Conservation (phyloP, 2,329 filamentous ascomycete species). For the Curvularia hawaiiensis region DNA sequence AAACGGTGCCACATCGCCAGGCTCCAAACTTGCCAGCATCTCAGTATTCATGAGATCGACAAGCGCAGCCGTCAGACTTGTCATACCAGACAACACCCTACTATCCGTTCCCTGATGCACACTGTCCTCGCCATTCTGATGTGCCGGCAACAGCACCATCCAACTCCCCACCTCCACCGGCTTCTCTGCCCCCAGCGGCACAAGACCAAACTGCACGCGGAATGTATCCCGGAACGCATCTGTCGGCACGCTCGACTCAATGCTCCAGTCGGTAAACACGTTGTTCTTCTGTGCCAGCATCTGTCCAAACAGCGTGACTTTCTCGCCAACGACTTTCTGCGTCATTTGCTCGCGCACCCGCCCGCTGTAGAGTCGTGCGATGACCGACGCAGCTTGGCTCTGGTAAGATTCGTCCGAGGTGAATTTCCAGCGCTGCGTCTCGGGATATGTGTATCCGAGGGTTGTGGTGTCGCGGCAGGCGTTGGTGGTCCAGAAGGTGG, state of each 20-base stretch:
- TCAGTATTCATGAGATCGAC: constrained; percentile 29
- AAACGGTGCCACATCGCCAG: constrained; percentile 32
- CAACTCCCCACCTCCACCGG: constrained; percentile 32
- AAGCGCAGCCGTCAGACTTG: constrained; percentile 35
- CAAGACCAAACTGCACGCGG: constrained; percentile 26
- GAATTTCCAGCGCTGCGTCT: constrained; percentile 38
- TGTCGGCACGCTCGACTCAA: constrained; percentile 20
- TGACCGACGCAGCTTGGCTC: constrained; percentile 16
- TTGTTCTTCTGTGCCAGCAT: constrained; percentile 1
- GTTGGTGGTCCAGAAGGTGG: constrained; percentile 40
- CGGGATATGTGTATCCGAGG: constrained; percentile 44
- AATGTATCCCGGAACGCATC: constrained; percentile 25
- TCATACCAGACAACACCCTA: constrained; percentile 18
- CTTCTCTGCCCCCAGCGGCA: constrained; percentile 25
- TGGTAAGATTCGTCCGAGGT: constrained; percentile 18
- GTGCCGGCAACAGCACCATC: constrained; percentile 28
- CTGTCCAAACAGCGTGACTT: constrained; percentile 3
- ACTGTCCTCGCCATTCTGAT: neutral
- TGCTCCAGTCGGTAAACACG: constrained; percentile 35
- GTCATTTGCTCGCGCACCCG: constrained; percentile 9
- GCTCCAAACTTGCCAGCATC: constrained; percentile 26
- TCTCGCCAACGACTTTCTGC: neutral
- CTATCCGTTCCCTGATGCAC: constrained; percentile 1
- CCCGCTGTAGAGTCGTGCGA: constrained; percentile 32
- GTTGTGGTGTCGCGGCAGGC: constrained; percentile 29